phyloP scores from a whole-genome alignment of 108 stramenopile species.

The Skeletonema grethae region DNA sequence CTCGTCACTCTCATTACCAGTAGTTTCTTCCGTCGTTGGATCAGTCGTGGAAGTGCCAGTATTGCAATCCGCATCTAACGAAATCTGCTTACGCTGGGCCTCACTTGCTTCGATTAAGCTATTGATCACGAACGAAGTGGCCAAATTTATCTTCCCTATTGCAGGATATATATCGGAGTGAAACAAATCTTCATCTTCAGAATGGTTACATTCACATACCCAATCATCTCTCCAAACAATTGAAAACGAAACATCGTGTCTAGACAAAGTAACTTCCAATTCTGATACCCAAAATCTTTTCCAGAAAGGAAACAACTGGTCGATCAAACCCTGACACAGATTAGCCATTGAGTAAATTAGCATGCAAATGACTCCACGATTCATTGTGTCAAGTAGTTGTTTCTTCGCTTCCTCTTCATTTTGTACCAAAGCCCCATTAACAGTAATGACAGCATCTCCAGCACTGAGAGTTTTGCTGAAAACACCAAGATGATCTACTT shows the following conservation, averaged over 20 bases:
- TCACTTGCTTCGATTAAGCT: background rate
- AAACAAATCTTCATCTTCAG: background rate
- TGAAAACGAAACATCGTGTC: constrained; percentile 9
- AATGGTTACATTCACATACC: constrained; percentile 12
- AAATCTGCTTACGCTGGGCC: background rate
- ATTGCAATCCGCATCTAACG: background rate
- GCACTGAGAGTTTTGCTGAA: constrained; percentile 3
- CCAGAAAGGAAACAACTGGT: constrained; percentile 1
- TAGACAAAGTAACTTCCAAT: constrained; percentile 4
- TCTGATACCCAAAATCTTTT: constrained; percentile 15
- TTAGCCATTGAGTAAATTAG: constrained; percentile 35
- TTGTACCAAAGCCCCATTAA: constrained; percentile 16
- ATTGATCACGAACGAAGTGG: background rate
- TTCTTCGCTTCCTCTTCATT: constrained; percentile 7
- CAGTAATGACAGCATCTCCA: constrained; percentile 16
- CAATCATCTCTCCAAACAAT: constrained; percentile 12
- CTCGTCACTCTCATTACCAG: background rate
- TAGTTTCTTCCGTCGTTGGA: background rate
- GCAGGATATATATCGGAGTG: background rate
- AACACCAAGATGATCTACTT: constrained; percentile 4
- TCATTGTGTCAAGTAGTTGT: background rate
- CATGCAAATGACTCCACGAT: constrained; percentile 12
- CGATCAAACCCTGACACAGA: constrained; percentile 14
- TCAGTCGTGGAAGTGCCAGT: background rate
- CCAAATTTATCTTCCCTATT: constrained; percentile 5